Evolutionary conservation across 73 alveolate species (phyloP), one percentile per base, ranked within the genome.

Genomic region (Paraurostyla sp.): DNA sequence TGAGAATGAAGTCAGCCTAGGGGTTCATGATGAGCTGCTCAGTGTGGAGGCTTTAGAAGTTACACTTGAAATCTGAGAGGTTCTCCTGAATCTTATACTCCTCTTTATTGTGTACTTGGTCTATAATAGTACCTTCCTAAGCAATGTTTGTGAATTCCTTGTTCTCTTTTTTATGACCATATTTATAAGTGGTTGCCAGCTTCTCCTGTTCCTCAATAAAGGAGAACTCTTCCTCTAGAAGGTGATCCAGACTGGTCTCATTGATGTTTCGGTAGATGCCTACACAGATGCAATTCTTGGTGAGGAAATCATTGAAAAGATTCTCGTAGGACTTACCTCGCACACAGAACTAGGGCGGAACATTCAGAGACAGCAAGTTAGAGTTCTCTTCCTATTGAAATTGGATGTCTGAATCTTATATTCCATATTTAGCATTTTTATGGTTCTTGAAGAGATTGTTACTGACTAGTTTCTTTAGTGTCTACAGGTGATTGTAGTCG

Each of bases 191-290:
- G n/a, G n/a, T n/a, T n/a, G n/a, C n/a, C n/a, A n/a, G n/a, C n/a
- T n/a, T n/a, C n/a, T n/a, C n/a, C n/a, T n/a, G n/a, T 1, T 65
- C 82, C 41, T 65, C 41, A 0, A 65, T 13, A 40, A 65, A 65
- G 0, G 82, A 65, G 41, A 65, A 65, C 25, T 65, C 82, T 65
- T 65, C 82, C 41, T 65, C 82, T 6, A 65, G 58, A 6, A 65
- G 58, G 25, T 65, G 35, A 2, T 65, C 82, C 35, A 13, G 58
- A 65, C 41, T 16, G 2, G 82, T 65, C 42, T 65, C 56, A 18
- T 15, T 1, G 9, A 65, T 38, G 35, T 65, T 33, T 38, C 82
- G 35, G 25, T 65, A 65, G 7, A 65, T 65, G 1, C 82, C 82
- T 2, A 65, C 13, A 30, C 82, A 65, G 1, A 65, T 65, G 36